A percentile compares a stretch with the other conserved stretches of the same genome.
Evolutionary conservation across 768 basidiomycete species (phyloP).

Genomic region (Zangia roseola): DNA sequence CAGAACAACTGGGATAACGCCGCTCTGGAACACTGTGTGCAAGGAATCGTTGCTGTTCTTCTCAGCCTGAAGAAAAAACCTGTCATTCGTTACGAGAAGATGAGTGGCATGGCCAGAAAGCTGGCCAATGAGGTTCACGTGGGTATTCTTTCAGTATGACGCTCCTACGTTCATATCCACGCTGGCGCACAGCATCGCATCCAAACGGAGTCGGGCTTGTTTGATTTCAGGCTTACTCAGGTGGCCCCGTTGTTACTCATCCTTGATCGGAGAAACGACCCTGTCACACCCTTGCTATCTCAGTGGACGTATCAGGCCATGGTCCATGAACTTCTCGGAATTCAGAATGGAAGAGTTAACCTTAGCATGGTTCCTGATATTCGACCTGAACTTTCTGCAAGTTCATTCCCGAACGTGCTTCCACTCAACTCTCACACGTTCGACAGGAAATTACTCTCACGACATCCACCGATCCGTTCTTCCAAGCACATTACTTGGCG

Average conservation of each 20-base stretch:
- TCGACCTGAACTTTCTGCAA: conserved; percentile 77
- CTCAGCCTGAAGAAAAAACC: conserved; percentile 97
- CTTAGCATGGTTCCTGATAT: conserved; percentile 83
- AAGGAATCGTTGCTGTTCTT: conserved; percentile 81
- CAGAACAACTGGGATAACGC: conserved; percentile 71
- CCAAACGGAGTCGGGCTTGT: conserved; percentile 76
- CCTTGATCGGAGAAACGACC: conserved; percentile 94
- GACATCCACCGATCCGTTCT: conserved; percentile 90
- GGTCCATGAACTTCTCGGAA: conserved; percentile 94
- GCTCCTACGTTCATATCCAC: conserved; percentile 4
- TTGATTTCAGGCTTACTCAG: conserved; percentile 90
- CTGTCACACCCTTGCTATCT: conserved; percentile 91
- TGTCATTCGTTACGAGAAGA: conserved; percentile 88
- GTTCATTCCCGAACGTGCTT: conserved; percentile 22
- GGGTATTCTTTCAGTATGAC: conserved; percentile 1
- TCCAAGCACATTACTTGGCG: conserved; percentile 82
- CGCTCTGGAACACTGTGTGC: conserved; percentile 75
- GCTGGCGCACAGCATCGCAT: conserved; percentile 61
- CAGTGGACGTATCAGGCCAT: conserved; percentile 99
- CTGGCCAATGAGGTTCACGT: conserved; percentile 86
- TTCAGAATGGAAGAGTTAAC: conserved; percentile 92
- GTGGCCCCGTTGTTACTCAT: conserved; percentile 88
- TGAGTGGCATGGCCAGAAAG: conserved; percentile 90
- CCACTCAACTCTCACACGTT: conserved; percentile 13
- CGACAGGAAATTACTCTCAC: conserved; percentile 90